Conservation (phyloP, 345 rosid genomes). For the Citrus mangshanensis region DNA sequence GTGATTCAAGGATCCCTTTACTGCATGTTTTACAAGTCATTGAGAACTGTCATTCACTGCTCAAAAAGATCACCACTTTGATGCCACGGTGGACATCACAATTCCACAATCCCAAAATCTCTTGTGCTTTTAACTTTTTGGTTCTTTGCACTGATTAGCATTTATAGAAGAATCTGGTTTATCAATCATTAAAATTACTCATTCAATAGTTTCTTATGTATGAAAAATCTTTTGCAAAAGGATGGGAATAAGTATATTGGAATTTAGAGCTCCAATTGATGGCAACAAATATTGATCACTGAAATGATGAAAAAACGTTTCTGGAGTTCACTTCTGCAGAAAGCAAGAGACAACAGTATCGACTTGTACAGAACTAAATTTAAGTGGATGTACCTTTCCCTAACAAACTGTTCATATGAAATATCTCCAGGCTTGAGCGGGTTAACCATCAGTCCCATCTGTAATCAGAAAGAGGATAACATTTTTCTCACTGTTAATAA, state of each 20-base stretch:
- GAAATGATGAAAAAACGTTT: not conserved
- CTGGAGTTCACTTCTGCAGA: not conserved
- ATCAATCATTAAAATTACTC: not conserved
- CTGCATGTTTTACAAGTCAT: constrained; percentile 34
- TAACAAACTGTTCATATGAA: constrained; percentile 69
- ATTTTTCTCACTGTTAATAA: not conserved
- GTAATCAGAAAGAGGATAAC: constrained; percentile 17
- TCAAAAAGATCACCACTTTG: not conserved
- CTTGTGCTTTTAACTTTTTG: not conserved
- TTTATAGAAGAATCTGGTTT: not conserved
- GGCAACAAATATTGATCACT: not conserved
- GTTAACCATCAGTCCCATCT: constrained; percentile 98
- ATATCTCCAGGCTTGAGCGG: constrained; percentile 95
- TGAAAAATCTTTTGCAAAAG: not conserved
- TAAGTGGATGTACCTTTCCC: constrained; percentile 69
- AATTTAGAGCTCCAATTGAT: not conserved
- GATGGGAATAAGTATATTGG: not conserved
- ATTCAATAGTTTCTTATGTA: not conserved
- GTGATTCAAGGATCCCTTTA: constrained; percentile 86
- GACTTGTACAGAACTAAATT: constrained; percentile 7
- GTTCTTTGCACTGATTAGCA: not conserved
- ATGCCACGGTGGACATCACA: not conserved
- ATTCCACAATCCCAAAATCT: not conserved
- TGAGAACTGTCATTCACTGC: not conserved
- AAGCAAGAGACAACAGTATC: not conserved